Base-by-base conservation (phyloP, 2,329 filamentous ascomycete species). In the Diplodia corticola region DNA sequence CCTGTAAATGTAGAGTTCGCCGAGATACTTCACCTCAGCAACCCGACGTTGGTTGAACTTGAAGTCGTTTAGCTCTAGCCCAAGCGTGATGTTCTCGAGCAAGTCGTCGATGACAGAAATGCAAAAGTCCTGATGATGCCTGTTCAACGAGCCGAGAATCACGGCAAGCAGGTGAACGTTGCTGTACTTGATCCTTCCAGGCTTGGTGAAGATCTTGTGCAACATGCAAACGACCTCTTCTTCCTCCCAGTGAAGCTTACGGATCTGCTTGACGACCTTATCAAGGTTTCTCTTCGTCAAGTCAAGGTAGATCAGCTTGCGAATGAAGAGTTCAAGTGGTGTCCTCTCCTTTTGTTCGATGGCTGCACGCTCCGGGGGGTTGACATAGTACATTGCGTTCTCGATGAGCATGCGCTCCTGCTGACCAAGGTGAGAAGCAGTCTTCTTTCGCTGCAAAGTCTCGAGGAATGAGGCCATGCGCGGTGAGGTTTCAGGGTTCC, bases 361-460 rank as follows among this genome's bases (percentile, higher is more conserved):
- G 0, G 95, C 93, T 35, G 93, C 91, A 68, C 95, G 88, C 75
- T 96, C 90, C 0, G 95, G 96, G 15, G 95, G 95, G 73, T 98
- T 95, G 66, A 99, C 95, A 72, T 97, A 98, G 79, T 99, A 99
- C 67, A 97, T 88, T 3, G 95, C 95, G 75, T 99, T 99, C 77
- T 99, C 95, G 67, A 99, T 95, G 33, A 98, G 87, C 93, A 99
- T 98, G 46, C 93, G 90, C 79, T 99, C 95, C 71, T 96, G 92
- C 73, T 97, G 92, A 15, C 93, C 94, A 67, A 99, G 89, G 75
- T 98, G 93, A 75, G 97, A 93, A 7, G 95, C 93, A 7, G 91
- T 88, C 80, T 99, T 99, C 82, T 99, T 99, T 67, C 95, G 90
- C 75, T 96, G 92, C 15, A 99, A 82, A 0, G 93, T 99, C 78